A percentile compares a stretch with the other conserved stretches of the same genome.
Conservation (phyloP, 345 rosid genomes). For the Erysimum cheiranthoides region DNA sequence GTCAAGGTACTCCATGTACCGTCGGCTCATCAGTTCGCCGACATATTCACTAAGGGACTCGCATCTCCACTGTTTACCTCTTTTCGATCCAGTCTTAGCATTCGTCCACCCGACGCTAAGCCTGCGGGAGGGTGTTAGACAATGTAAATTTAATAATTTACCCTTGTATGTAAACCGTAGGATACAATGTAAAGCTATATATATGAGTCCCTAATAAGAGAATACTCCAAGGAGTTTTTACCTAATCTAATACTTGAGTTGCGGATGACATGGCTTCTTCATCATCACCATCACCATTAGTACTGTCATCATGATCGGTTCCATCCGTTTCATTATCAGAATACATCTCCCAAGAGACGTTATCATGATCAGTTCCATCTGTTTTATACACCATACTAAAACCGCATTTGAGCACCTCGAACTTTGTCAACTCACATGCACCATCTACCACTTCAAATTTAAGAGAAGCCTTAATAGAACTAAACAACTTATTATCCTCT, state of each 20-base stretch:
- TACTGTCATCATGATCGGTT: not conserved
- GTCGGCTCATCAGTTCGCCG: no score
- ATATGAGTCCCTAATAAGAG: no score
- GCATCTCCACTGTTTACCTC: no score
- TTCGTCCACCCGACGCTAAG: no score
- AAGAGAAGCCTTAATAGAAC: not conserved
- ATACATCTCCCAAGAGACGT: conserved; percentile 1
- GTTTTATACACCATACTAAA: conserved; percentile 18
- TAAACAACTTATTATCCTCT: not conserved
- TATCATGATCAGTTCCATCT: conserved; percentile 13
- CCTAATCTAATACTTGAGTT: not conserved
- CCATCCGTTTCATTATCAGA: not conserved
- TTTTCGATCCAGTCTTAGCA: no score
- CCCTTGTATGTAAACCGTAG: no score
- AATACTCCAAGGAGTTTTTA: no score
- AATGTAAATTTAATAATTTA: no score
- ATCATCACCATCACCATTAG: not conserved
- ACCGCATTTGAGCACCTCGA: conserved; percentile 17
- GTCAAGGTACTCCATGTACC: no score
- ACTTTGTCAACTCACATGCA: not conserved
- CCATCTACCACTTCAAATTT: conserved; percentile 8
- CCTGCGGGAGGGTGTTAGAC: no score
- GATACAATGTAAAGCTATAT: no score
- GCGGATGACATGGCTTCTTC: not conserved
- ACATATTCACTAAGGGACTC: no score